These are phyloP conservation scores for Hypericum perforatum DNA, from an alignment of 345 rosid genomes.

Conservation along the genomic window DNA sequence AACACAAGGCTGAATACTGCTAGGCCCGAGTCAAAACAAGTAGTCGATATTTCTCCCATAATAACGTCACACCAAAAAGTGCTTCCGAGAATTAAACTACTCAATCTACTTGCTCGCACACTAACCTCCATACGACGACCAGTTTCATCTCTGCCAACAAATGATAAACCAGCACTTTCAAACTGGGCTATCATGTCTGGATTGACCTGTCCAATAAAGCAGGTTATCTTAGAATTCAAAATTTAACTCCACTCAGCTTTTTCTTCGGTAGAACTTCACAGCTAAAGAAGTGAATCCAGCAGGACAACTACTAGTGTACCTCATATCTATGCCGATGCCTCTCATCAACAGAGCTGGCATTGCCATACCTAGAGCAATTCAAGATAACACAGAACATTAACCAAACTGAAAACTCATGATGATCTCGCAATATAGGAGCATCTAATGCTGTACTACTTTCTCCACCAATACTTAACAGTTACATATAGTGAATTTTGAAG, in stretches of 20 bases:
- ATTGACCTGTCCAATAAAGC: conserved; percentile 48
- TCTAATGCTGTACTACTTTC: too few relatives aligned
- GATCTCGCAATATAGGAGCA: not conserved
- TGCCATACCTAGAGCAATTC: conserved; percentile 46
- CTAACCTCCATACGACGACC: conserved; percentile 81
- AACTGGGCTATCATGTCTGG: conserved; percentile 58
- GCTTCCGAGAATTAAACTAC: not conserved
- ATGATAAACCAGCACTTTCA: conserved; percentile 79
- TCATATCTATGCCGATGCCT: conserved; percentile 93
- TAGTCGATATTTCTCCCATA: not conserved
- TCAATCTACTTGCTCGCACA: not conserved
- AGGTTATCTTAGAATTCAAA: conserved; percentile 3
- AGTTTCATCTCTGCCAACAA: conserved; percentile 89
- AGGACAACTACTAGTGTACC: conserved; percentile 32
- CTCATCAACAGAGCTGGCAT: conserved; percentile 53
- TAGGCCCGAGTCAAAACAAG: not conserved
- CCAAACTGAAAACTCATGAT: not conserved
- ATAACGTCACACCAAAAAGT: not conserved
- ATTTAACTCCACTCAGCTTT: not conserved
- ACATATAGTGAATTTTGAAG: too few relatives aligned
- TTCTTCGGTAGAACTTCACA: not conserved
- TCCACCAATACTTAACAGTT: too few relatives aligned
- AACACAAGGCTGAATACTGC: conserved; percentile 5
- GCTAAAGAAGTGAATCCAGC: not conserved
- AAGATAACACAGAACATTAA: not conserved